Conservation (phyloP, 441 rosid genomes). For the Lepidium campestre region DNA sequence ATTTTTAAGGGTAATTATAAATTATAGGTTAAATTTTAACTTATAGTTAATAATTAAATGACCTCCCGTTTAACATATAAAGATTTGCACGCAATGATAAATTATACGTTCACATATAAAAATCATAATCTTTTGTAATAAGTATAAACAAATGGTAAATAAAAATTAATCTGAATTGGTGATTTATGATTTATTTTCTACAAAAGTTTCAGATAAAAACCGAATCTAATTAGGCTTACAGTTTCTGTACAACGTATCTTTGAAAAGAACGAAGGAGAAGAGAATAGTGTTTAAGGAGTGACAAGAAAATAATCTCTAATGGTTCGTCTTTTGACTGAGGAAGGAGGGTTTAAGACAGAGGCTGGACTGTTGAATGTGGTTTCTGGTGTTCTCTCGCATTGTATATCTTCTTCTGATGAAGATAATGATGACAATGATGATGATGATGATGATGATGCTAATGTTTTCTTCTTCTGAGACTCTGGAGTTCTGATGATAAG, state of each 20-base stretch:
- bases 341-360: constrained; percentile 79
- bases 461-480: constrained; percentile 37
- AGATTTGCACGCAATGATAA: too few species aligned
- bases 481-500: constrained; percentile 55
- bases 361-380: constrained; percentile 59
- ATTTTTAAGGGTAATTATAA: too few species aligned
- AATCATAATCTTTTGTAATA: too few species aligned
- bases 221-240: constrained; percentile 7
- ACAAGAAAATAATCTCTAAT: constrained; percentile 78
- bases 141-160: neutral
- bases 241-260: constrained; percentile 1
- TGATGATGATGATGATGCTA: neutral
- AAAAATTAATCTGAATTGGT: neutral
- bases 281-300: constrained; percentile 22
- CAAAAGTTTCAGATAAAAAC: neutral
- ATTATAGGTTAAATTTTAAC: too few species aligned
- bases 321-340: constrained; percentile 78
- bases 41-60: too few species aligned
- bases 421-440: neutral
- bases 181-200: neutral
- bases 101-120: too few species aligned
- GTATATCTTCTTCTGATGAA: constrained; percentile 29
- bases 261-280: neutral
- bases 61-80: too few species aligned
- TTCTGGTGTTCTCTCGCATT: constrained; percentile 58